phyloP scores from a whole-genome alignment of 495 filamentous ascomycete genomes.

The Talaromyces thailandensis region DNA sequence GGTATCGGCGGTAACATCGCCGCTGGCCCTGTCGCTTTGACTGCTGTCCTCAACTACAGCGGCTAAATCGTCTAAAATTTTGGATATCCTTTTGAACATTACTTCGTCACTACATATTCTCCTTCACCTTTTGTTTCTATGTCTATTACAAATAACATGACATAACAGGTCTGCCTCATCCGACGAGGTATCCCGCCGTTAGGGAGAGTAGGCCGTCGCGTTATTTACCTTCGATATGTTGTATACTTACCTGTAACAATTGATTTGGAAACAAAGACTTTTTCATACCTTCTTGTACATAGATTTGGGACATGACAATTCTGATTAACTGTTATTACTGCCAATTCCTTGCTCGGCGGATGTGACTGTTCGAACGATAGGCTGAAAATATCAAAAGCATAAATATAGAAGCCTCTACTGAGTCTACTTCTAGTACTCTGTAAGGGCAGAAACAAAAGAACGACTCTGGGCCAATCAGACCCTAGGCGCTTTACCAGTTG shows the following conservation, averaged over 20 bases:
- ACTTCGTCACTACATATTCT: not conserved
- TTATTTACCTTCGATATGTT: not conserved
- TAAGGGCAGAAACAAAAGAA: not conserved
- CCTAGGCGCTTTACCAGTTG: not conserved
- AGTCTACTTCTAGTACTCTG: too few relatives aligned
- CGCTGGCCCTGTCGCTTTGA: constrained; percentile 20
- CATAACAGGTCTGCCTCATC: not conserved
- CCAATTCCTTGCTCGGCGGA: not conserved
- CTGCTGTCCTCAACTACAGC: constrained; percentile 22
- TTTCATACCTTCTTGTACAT: constrained; percentile 1
- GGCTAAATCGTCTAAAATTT: constrained; percentile 10
- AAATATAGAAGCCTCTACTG: not conserved
- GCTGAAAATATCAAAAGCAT: not conserved
- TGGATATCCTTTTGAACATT: not conserved
- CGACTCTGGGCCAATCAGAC: not conserved
- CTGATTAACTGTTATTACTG: not conserved
- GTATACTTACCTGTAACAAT: not conserved
- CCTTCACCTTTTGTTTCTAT: constrained; percentile 1
- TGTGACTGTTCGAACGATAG: not conserved
- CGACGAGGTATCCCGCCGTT: not conserved
- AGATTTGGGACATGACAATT: not conserved
- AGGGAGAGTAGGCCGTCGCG: not conserved
- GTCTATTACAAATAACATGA: not conserved
- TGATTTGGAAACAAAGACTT: not conserved
- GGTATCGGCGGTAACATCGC: constrained; percentile 32